phyloP scores from a whole-genome alignment of 2,329 filamentous ascomycete genomes.

The Aaosphaeria pasadenensis region DNA sequence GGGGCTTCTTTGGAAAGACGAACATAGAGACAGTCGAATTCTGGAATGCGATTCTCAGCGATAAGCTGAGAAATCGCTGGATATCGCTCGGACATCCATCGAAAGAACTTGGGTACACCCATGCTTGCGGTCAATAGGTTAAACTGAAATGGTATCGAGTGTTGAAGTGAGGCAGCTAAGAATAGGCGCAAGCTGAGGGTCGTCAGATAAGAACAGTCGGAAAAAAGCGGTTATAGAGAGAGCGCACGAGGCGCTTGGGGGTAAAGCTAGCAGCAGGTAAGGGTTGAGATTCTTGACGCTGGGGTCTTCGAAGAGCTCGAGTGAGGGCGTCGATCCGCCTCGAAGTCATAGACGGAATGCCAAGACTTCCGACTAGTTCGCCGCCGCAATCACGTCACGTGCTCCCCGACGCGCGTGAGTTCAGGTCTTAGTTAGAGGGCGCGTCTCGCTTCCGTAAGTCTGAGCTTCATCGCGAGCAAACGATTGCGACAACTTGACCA shows the following conservation, averaged over 20 bases:
- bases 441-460: constrained; percentile 4
- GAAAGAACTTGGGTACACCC: constrained; percentile 90
- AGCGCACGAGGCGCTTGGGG: constrained; percentile 22
- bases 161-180: not conserved
- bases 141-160: not conserved
- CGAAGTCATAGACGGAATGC: not conserved
- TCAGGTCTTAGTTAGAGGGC: not conserved
- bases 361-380: not conserved
- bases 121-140: constrained; percentile 32
- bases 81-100: constrained; percentile 99
- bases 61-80: constrained; percentile 97
- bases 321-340: too few relatives aligned
- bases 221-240: constrained; percentile 3
- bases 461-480: not conserved
- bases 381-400: not conserved
- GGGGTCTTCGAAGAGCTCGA: constrained; percentile 37
- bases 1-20: constrained; percentile 19
- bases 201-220: not conserved
- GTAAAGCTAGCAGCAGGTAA: constrained; percentile 7
- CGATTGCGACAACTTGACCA: too few relatives aligned
- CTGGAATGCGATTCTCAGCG: constrained; percentile 96
- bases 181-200: not conserved
- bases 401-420: not conserved
- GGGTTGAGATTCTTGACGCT: constrained; percentile 35
- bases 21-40: constrained; percentile 96